These are phyloP conservation scores for Lathyrus oleraceus DNA, from an alignment of 306 rosid species.

Conservation along the genomic window DNA sequence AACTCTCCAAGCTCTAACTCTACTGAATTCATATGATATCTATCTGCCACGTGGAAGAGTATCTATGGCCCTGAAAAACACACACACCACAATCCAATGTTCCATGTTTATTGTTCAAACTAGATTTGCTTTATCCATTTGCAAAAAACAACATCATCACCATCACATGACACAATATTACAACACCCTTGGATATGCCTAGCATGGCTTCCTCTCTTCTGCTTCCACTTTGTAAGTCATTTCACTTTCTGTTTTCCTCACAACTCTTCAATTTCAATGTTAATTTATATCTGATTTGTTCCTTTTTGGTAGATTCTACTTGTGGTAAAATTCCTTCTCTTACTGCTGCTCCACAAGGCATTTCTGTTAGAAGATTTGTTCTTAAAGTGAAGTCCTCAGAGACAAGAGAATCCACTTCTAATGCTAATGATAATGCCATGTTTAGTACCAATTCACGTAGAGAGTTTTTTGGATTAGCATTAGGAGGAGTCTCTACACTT, in stretches of 20 bases:
- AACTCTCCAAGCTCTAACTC: neutral
- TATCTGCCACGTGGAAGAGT: constrained; percentile 30
- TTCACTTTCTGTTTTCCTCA: neutral
- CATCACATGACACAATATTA: constrained; percentile 11
- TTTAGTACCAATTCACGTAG: constrained; percentile 55
- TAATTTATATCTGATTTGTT: neutral
- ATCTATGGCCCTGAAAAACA: constrained; percentile 3
- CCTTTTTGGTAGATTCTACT: constrained; percentile 49
- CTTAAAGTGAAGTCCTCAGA: constrained; percentile 35
- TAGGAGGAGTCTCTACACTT: constrained; percentile 63
- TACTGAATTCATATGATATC: neutral
- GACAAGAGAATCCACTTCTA: constrained; percentile 32
- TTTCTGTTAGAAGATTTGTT: constrained; percentile 40
- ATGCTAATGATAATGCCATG: constrained; percentile 13
- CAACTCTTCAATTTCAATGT: constrained; percentile 6
- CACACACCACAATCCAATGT: neutral
- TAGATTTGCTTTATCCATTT: constrained; percentile 71
- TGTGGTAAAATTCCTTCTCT: constrained; percentile 31
- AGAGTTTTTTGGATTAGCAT: constrained; percentile 60
- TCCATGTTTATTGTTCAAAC: constrained; percentile 9
- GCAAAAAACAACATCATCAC: constrained; percentile 25
- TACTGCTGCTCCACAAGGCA: constrained; percentile 40
- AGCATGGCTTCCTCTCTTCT: constrained; percentile 61
- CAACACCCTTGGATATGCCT: constrained; percentile 26
- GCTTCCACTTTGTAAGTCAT: constrained; percentile 60